Base-by-base conservation (phyloP, 2,329 filamentous ascomycete genomes). In the Fusarium nodosum region DNA sequence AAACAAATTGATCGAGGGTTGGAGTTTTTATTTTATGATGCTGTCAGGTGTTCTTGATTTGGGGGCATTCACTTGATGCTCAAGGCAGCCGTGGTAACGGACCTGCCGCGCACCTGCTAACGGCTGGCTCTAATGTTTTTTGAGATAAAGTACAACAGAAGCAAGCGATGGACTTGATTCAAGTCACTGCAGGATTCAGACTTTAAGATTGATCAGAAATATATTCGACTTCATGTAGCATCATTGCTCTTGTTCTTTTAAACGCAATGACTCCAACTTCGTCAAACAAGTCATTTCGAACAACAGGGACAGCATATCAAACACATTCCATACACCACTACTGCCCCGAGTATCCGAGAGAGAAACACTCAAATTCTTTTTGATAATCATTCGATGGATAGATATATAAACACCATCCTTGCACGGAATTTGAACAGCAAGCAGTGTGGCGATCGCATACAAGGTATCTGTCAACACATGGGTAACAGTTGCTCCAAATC, bases 41-140 rank as follows among this genome's bases (percentile, higher is more conserved):
- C 6, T 39, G 5, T 28, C 2, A 11, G 4, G n/a, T 16, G 31
- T 7, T 34, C 31, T 5, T 48, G 22, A 7, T 24, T n/a, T n/a
- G 24, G 30, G 41, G 6, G 20, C 5, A 52, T 38, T 45, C 12
- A 38, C 33, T 18, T 34, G 8, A 31, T 36, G 31, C 51, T 31
- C 28, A 44, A 58, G 58, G 67, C 62, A 68, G 63, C 42, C 51
- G 58, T 48, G 31, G 38, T 48, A 28, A 38, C 34, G 56, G 50
- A 34, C 55, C 67, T 47, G 67, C 38, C 44, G 33, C 41, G 58
- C 46, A 68, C 47, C 67, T 68, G 67, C 64, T 51, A 46, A 22
- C 39, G 41, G 54, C 34, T 64, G 54, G 58, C 41, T 33, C 56
- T 22, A 39, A n/a, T 16, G 24, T 16, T 36, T 20, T 10, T 33